Conservation (phyloP, 129 eudicot genomes). For the Daucus carota region DNA sequence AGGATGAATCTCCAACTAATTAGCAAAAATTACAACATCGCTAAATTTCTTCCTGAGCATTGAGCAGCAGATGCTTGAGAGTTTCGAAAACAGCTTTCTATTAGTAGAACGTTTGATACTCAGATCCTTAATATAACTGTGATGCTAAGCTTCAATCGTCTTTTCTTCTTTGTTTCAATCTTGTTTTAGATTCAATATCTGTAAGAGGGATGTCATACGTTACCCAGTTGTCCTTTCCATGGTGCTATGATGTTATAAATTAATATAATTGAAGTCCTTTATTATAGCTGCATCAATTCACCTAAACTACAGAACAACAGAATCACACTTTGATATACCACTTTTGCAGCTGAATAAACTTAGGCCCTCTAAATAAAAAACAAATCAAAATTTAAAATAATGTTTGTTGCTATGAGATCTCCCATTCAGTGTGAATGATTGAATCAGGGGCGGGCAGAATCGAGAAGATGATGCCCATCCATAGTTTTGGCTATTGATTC, state of each 20-base stretch:
- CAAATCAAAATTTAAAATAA: neutral
- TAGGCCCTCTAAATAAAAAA: neutral
- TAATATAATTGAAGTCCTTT: neutral
- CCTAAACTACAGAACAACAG: neutral
- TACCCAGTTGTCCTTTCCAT: neutral
- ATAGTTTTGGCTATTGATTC: neutral
- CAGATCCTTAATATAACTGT: neutral
- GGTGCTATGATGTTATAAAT: neutral
- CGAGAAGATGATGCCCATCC: neutral
- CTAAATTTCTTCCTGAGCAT: neutral
- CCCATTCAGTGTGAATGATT: neutral
- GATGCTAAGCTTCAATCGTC: neutral
- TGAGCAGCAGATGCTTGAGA: neutral
- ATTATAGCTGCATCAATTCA: neutral
- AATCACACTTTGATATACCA: neutral
- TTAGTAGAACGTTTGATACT: neutral
- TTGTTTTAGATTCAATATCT: neutral
- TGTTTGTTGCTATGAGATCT: neutral
- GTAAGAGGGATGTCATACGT: neutral
- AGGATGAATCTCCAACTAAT: neutral
- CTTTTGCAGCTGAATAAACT: neutral
- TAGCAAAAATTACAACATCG: neutral
- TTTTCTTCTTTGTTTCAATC: neutral
- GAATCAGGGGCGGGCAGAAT: neutral
- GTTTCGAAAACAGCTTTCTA: neutral